Percentiles rank a stretch among this genome's conserved stretches.
phyloP scores from a whole-genome alignment of 1,284 basidiomycete species.

The Leccinum olivaceoglutinosum region DNA sequence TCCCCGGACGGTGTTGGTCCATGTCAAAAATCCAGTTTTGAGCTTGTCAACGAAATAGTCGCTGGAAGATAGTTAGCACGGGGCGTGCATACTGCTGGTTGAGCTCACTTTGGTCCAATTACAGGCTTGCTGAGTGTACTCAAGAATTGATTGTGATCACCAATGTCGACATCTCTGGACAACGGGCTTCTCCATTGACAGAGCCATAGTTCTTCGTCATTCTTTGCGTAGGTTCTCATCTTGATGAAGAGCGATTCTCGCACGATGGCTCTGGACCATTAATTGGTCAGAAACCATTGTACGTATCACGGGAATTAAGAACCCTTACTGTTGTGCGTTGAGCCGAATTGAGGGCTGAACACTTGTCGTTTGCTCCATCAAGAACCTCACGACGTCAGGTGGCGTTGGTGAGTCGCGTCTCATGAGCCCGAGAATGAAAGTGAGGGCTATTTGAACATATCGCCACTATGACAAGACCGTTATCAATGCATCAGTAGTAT shows the following conservation, averaged over 20 bases:
- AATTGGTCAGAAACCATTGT: slow-evolving; percentile 12
- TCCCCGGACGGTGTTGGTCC: slow-evolving; percentile 70
- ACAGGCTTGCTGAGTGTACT: slow-evolving; percentile 39
- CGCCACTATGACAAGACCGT: slow-evolving; percentile 63
- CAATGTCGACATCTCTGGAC: slow-evolving; percentile 47
- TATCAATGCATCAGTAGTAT: slow-evolving; percentile 1
- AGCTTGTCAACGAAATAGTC: slow-evolving; percentile 73
- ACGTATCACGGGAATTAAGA: slow-evolving; percentile 11
- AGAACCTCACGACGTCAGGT: slow-evolving; percentile 63
- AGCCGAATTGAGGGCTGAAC: slow-evolving; percentile 79
- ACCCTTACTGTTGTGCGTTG: slow-evolving; percentile 60
- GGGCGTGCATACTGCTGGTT: not conserved
- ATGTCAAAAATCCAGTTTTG: slow-evolving; percentile 81
- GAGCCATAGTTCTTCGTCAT: slow-evolving; percentile 69
- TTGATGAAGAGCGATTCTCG: slow-evolving; percentile 79
- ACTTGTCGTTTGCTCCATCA: slow-evolving; percentile 65
- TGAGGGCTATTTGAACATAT: slow-evolving; percentile 77
- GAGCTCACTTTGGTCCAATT: slow-evolving; percentile 26
- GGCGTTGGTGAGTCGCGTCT: slow-evolving; percentile 70
- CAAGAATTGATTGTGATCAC: slow-evolving; percentile 44
- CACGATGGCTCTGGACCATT: slow-evolving; percentile 55
- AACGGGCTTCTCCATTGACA: slow-evolving; percentile 80
- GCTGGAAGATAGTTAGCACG: slow-evolving; percentile 25
- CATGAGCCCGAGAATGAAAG: slow-evolving; percentile 69
- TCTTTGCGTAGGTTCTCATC: slow-evolving; percentile 74